A percentile compares a stretch with the other conserved stretches of the same genome.
phyloP scores from a whole-genome alignment of 345 rosid genomes.

The Salix purpurea region DNA sequence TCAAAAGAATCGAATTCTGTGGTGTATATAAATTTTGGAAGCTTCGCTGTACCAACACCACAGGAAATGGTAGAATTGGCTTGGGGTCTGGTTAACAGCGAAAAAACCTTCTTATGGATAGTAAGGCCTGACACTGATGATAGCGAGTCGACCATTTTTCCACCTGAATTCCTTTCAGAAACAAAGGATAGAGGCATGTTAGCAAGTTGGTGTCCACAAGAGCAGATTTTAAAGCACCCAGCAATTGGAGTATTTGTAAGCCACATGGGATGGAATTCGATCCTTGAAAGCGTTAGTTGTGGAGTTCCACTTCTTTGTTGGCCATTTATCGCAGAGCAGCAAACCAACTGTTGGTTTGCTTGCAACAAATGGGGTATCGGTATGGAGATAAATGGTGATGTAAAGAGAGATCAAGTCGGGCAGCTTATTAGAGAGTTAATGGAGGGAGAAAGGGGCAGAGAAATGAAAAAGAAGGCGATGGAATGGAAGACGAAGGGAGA shows the following conservation, averaged over 20 bases:
- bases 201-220: conserved; percentile 7
- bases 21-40: background rate
- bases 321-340: background rate
- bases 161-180: background rate
- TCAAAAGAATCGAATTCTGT: background rate
- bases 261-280: conserved; percentile 7
- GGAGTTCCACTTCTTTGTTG: conserved; percentile 1
- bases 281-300: background rate
- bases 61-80: background rate
- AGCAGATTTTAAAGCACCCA: background rate
- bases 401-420: conserved; percentile 3
- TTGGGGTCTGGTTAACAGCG: conserved; percentile 3
- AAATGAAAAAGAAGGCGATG: background rate
- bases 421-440: background rate
- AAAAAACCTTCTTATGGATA: background rate
- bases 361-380: background rate
- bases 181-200: background rate
- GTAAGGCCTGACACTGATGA: background rate
- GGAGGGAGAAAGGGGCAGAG: background rate
- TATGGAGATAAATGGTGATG: background rate
- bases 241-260: background rate
- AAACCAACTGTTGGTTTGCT: conserved; percentile 2
- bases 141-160: background rate
- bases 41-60: background rate
- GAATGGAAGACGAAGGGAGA: background rate